phyloP scores from a whole-genome alignment of 345 rosid species.

The Pugionium dolabratum region DNA sequence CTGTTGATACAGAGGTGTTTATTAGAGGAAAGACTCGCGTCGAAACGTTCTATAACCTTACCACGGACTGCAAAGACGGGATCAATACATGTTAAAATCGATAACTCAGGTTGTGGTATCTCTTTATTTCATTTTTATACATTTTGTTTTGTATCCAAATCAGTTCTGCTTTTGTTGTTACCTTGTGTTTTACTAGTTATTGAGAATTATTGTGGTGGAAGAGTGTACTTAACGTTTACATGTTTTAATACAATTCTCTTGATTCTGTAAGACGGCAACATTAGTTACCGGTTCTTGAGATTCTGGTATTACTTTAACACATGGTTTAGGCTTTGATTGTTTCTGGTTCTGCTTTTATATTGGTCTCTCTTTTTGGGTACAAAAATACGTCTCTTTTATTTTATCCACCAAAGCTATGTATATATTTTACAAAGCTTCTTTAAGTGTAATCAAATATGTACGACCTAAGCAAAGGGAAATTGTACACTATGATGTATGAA shows the following conservation, averaged over 20 bases:
- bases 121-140: constrained; percentile 22
- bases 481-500: no score
- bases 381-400: no score
- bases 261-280: neutral
- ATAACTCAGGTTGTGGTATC: constrained; percentile 14
- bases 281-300: neutral
- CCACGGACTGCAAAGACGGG: constrained; percentile 90
- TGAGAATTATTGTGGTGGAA: constrained; percentile 3
- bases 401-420: no score
- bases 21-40: constrained; percentile 70
- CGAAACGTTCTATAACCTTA: constrained; percentile 87
- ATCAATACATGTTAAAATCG: constrained; percentile 74
- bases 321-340: no score
- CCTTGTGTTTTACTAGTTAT: constrained; percentile 24
- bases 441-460: no score
- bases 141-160: constrained; percentile 16
- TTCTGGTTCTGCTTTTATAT: no score
- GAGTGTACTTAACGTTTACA: constrained; percentile 22
- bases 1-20: constrained; percentile 91
- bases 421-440: no score
- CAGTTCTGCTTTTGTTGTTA: constrained; percentile 12
- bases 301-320: no score
- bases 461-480: no score
- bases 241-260: neutral
- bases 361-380: no score